These are phyloP conservation scores for Mucor velutinosus DNA, from an alignment of 371 early-diverging fungal species.

Conservation along the genomic window DNA sequence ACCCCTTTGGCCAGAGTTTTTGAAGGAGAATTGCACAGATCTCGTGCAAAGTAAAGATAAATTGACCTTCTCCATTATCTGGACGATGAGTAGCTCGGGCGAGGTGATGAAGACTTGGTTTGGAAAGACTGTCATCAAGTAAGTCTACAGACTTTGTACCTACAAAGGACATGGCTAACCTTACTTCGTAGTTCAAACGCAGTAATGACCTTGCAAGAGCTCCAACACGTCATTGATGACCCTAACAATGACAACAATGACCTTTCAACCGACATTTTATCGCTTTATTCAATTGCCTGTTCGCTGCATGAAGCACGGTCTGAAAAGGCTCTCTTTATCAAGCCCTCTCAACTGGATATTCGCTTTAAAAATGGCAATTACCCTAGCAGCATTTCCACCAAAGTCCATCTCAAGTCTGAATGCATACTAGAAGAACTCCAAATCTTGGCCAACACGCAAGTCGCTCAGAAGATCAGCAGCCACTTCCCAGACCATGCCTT, in stretches of 20 bases:
- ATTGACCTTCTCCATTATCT: constrained; percentile 87
- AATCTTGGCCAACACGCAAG: constrained; percentile 90
- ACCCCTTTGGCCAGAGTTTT: constrained; percentile 93
- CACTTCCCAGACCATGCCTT: constrained; percentile 86
- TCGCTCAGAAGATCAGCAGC: constrained; percentile 83
- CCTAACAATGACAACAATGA: neutral
- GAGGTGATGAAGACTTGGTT: constrained; percentile 64
- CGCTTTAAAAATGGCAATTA: constrained; percentile 67
- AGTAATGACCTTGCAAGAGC: constrained; percentile 62
- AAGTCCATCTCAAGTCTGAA: constrained; percentile 59
- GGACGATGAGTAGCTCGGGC: constrained; percentile 74
- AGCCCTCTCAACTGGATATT: constrained; percentile 61
- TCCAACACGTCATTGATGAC: neutral
- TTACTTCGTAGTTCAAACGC: constrained; percentile 48
- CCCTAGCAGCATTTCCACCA: constrained; percentile 12
- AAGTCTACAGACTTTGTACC: constrained; percentile 4
- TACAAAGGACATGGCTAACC: too few species aligned
- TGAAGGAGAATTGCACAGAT: constrained; percentile 70
- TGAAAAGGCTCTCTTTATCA: constrained; percentile 22
- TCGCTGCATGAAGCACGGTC: constrained; percentile 47
- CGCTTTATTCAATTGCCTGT: constrained; percentile 57
- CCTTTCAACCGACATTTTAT: neutral
- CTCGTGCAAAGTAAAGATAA: constrained; percentile 40
- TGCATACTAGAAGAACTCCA: constrained; percentile 95
- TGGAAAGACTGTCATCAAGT: constrained; percentile 81